Evolutionary conservation across 176 grass and related monocot genomes (phyloP).

Genomic region (Neostapfia colusana): DNA sequence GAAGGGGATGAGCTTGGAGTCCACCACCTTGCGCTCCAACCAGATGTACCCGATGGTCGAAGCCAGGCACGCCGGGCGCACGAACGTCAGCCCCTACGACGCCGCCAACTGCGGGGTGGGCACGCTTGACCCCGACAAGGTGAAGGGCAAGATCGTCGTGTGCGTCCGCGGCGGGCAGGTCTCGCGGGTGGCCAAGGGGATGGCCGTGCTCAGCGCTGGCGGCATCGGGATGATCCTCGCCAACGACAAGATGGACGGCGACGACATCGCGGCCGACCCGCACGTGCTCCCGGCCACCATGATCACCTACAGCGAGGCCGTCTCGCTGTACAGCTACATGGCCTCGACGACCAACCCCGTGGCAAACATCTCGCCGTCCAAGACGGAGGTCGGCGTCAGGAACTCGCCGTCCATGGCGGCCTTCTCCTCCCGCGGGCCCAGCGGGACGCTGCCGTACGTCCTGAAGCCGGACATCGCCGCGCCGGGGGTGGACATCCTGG

Average conservation of each 20-base stretch:
- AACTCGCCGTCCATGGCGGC: conserved; percentile 53
- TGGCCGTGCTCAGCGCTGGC: conserved; percentile 43
- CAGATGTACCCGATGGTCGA: conserved; percentile 41
- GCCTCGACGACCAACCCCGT: conserved; percentile 34
- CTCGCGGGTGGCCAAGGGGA: conserved; percentile 33
- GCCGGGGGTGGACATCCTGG: conserved; percentile 68
- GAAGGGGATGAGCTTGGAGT: conserved; percentile 49
- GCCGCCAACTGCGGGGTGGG: conserved; percentile 27
- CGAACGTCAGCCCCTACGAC: background rate
- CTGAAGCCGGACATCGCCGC: conserved; percentile 73
- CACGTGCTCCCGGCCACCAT: conserved; percentile 72
- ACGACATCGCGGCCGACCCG: conserved; percentile 41
- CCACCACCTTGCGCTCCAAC: conserved; percentile 8
- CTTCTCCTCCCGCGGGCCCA: conserved; percentile 73
- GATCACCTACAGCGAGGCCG: conserved; percentile 54
- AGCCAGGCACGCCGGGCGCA: conserved; percentile 14
- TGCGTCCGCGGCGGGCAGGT: conserved; percentile 32
- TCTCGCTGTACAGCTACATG: conserved; percentile 51
- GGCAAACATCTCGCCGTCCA: conserved; percentile 55
- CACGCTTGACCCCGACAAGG: conserved; percentile 53
- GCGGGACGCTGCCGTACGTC: conserved; percentile 44
- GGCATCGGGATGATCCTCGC: conserved; percentile 70
- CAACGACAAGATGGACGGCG: conserved; percentile 27
- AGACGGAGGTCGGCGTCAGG: conserved; percentile 58
- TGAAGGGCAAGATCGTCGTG: conserved; percentile 64